A percentile compares a stretch with the other conserved stretches of the same genome.
These are phyloP conservation scores for Spirogloea muscicola DNA, from an alignment of 139 green algal genomes.

Conservation along the genomic window DNA sequence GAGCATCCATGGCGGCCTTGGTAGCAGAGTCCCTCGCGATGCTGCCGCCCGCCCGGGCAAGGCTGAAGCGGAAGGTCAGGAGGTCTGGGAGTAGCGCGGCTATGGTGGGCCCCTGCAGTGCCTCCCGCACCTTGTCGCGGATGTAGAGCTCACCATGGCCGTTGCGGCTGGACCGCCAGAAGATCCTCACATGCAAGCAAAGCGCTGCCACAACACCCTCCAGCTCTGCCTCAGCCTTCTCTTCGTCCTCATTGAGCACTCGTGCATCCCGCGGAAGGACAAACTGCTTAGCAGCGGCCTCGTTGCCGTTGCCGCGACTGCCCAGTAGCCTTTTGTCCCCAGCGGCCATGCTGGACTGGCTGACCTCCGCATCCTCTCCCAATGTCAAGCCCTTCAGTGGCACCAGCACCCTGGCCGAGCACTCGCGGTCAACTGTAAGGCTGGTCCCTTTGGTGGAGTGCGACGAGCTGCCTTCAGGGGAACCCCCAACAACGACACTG, in stretches of 20 bases:
- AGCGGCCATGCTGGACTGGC: background rate
- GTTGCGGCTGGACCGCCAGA: slow-evolving; percentile 34
- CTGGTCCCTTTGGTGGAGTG: too few relatives aligned
- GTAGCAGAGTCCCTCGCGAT: background rate
- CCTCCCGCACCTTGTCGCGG: slow-evolving; percentile 15
- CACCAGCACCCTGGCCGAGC: slow-evolving; percentile 38
- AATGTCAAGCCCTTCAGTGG: slow-evolving; percentile 15
- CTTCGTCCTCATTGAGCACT: background rate
- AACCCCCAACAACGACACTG: slow-evolving; percentile 10
- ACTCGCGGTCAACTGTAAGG: slow-evolving; percentile 16
- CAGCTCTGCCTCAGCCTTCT: background rate
- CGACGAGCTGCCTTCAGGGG: too few relatives aligned
- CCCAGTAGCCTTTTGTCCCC: background rate
- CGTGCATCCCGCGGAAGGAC: background rate
- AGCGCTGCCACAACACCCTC: slow-evolving; percentile 9
- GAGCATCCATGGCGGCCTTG: background rate
- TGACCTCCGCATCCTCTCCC: background rate
- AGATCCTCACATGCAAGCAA: slow-evolving; percentile 24
- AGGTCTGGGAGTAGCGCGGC: slow-evolving; percentile 30
- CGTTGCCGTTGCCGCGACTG: background rate
- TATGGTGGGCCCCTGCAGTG: slow-evolving; percentile 20
- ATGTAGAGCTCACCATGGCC: slow-evolving; percentile 19
- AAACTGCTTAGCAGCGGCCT: background rate
- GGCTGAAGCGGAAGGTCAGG: slow-evolving; percentile 22
- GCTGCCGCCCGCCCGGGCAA: background rate